Base-by-base conservation (phyloP, 805 yeast species). In the Candida ponderosae region DNA sequence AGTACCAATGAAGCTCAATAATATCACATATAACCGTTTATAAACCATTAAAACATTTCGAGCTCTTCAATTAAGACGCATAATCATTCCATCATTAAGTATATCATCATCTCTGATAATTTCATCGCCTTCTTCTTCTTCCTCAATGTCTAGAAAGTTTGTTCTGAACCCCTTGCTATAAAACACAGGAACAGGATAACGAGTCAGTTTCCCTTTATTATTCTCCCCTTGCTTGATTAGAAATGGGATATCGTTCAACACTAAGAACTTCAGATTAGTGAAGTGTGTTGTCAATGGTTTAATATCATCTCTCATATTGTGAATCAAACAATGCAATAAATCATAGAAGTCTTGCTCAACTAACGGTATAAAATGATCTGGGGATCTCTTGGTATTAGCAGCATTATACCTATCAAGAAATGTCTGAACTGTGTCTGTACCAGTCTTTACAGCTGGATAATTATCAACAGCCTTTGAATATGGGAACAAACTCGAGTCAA, bases 381-480 rank as follows among this genome's bases (percentile, higher is more conserved):
- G 24, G 13, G 36, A 30, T 27, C 51, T 29, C 13, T 39, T 42
- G 17, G 34, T 24, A 31, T 52, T 47, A 23, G 39, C 34, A 4
- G 48, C 38, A 34, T 63, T 40, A 51, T 44, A 62, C 45, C 45
- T 45, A 33, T 24, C 35, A 33, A 38, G 48, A 54, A 51, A 62
- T 43, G 39, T 47, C 40, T 54, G 48, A 29, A 63, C 40, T 39
- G 54, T 57, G 56, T 62, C 65, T 14, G 66, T 60, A 20, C 63
- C 66, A 0, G 71, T 66, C 34, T 64, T 54, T 4, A 66, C 70
- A 31, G 66, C 55, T 19, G 71, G 71, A 41, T 60, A 65, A 32
- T 47, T 50, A 43, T 65, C 71, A 33, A 65, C 62, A 1, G 70
- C 69, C 38, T 65, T 65, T 1, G 70, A 63, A 38, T 66, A 66